Percentiles rank a stretch among this genome's conserved stretches.
These are phyloP conservation scores for Salix purpurea DNA, from an alignment of 345 rosid genomes.

Conservation along the genomic window DNA sequence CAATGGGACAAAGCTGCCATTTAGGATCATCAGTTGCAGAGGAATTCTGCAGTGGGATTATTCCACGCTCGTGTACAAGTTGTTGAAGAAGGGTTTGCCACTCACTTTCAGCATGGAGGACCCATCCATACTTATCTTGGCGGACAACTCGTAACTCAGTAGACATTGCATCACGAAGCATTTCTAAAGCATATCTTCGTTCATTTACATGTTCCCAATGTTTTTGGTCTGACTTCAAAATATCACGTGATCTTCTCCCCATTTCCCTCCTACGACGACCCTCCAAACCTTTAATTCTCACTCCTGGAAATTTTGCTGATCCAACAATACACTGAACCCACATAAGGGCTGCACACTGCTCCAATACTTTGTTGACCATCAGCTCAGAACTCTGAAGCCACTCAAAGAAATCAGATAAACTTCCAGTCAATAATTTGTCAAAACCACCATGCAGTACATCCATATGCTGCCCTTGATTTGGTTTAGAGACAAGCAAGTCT, in stretches of 20 bases:
- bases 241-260: constrained; percentile 84
- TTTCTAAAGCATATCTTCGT: constrained; percentile 90
- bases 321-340: constrained; percentile 95
- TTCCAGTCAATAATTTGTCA: constrained; percentile 86
- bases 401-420: constrained; percentile 63
- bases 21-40: constrained; percentile 59
- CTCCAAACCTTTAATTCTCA: constrained; percentile 88
- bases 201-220: constrained; percentile 97
- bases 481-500: constrained; percentile 85
- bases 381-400: constrained; percentile 86
- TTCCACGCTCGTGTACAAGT: constrained; percentile 95
- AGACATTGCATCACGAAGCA: constrained; percentile 93
- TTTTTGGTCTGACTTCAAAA: constrained; percentile 66
- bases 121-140: constrained; percentile 99
- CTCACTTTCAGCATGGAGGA: constrained; percentile 98
- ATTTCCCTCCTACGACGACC: constrained; percentile 90
- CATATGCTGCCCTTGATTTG: constrained; percentile 69
- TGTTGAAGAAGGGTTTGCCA: constrained; percentile 98
- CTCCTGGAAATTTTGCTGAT: constrained; percentile 92
- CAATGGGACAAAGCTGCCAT: constrained; percentile 99
- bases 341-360: constrained; percentile 94
- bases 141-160: constrained; percentile 98
- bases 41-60: constrained; percentile 75
- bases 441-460: constrained; percentile 94
- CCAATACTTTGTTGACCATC: constrained; percentile 75